Conservation (phyloP, 2,329 filamentous ascomycete species). For the Ceratocystiopsis sp. region DNA sequence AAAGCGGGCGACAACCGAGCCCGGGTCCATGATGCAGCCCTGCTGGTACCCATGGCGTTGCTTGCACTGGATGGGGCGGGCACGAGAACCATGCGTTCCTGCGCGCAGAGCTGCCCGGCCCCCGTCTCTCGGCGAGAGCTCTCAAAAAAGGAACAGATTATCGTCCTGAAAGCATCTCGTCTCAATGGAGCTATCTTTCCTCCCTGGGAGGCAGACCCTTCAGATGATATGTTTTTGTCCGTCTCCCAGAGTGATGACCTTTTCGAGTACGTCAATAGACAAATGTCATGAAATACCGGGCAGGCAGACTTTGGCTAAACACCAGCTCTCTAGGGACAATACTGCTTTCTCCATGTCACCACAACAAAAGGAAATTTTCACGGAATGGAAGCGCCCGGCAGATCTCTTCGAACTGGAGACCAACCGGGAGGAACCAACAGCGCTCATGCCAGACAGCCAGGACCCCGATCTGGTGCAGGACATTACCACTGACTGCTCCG, state of each 20-base stretch:
- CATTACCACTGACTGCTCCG: slow-evolving; percentile 88
- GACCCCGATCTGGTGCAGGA: slow-evolving; percentile 83
- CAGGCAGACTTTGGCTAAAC: not conserved
- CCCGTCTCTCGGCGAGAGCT: slow-evolving; percentile 38
- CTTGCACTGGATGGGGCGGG: not conserved
- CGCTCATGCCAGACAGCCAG: slow-evolving; percentile 21
- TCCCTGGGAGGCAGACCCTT: slow-evolving; percentile 57
- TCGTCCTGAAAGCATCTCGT: slow-evolving; percentile 60
- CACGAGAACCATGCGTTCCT: not conserved
- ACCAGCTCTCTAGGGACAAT: slow-evolving; percentile 37
- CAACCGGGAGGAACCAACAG: too few species aligned
- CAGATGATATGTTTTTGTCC: slow-evolving; percentile 42
- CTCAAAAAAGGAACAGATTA: slow-evolving; percentile 54
- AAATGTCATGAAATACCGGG: not conserved
- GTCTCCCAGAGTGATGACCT: slow-evolving; percentile 23
- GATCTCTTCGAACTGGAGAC: slow-evolving; percentile 34
- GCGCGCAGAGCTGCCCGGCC: slow-evolving; percentile 9
- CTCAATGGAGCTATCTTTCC: slow-evolving; percentile 74
- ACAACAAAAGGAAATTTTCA: slow-evolving; percentile 59
- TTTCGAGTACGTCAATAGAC: slow-evolving; percentile 41
- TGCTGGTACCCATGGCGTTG: slow-evolving; percentile 1
- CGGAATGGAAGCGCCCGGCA: slow-evolving; percentile 62
- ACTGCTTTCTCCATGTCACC: slow-evolving; percentile 55
- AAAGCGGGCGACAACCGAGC: slow-evolving; percentile 26
- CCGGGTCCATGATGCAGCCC: too few species aligned